phyloP scores from a whole-genome alignment of 2,329 filamentous ascomycete genomes.

The Diaporthe destruens region DNA sequence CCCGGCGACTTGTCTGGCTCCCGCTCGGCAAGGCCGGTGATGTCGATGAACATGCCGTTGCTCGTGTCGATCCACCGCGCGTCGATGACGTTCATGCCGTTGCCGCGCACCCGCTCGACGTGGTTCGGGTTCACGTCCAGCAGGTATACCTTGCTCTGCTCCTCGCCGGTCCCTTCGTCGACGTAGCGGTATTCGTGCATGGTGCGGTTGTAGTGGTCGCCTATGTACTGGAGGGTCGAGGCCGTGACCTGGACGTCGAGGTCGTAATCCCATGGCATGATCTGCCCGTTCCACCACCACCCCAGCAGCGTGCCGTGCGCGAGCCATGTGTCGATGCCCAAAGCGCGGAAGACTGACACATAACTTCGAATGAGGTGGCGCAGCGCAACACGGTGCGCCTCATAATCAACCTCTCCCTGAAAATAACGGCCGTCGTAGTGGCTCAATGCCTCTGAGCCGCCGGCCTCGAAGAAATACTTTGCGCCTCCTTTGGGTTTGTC shows the following conservation, averaged over 20 bases:
- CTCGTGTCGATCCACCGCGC: constrained; percentile 83
- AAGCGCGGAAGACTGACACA: constrained; percentile 72
- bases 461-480: constrained; percentile 78
- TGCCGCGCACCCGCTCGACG: constrained; percentile 69
- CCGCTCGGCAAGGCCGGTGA: constrained; percentile 80
- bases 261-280: constrained; percentile 88
- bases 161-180: constrained; percentile 56
- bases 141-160: constrained; percentile 68
- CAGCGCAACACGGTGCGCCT: constrained; percentile 74
- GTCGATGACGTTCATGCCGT: constrained; percentile 85
- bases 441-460: constrained; percentile 68
- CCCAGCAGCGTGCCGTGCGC: constrained; percentile 86
- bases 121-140: constrained; percentile 83
- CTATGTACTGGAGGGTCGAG: constrained; percentile 75
- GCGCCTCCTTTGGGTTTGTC: constrained; percentile 46
- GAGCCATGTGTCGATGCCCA: constrained; percentile 84
- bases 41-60: constrained; percentile 86
- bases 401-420: constrained; percentile 71
- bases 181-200: constrained; percentile 67
- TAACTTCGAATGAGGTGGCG: constrained; percentile 82
- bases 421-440: constrained; percentile 85
- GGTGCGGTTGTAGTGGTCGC: constrained; percentile 76
- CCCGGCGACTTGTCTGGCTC: constrained; percentile 70
- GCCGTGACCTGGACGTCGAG: constrained; percentile 83
- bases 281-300: constrained; percentile 88